Evolutionary conservation across 768 basidiomycete genomes (phyloP), one percentile per base, ranked within the genome.

Genomic region (Strobilomyces echinocephalus): DNA sequence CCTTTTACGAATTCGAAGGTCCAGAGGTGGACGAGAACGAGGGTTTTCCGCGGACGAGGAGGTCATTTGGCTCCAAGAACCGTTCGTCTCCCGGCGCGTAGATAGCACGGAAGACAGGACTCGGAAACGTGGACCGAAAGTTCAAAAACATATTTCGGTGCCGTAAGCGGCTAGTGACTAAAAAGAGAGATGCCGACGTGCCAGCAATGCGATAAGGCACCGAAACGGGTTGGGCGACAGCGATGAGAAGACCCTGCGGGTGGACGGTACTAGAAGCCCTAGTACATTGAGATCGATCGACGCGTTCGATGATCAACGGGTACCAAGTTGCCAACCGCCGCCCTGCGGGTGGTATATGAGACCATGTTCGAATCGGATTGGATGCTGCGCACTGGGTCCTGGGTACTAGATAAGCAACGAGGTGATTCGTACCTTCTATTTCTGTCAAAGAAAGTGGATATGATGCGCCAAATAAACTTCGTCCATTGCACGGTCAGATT

Each of bases 71-170:
- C 12, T 15, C 8, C 35, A 35, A 30, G 40, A 16, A 45, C 14
- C 10, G 8, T 14, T 51, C 18, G 31, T 38, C 31, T 41, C 9
- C 24, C 33, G 46, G 40, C n/a, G 54, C 18, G 38, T 48, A 42
- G 54, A 60, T 63, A 48, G 35, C 33, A 52, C 10, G 52, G 54
- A 55, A 61, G 55, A n/a, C 43, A 35, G 24, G n/a, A n/a, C n/a
- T n/a, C n/a, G n/a, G 38, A 21, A 65, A 54, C 50, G 56, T 64
- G 52, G 34, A 34, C 33, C 21, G 28, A 40, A 30, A 34, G 35
- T 26, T 33, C 31, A 43, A 30, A 16, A 35, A 33, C 35, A 43
- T 49, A 28, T 34, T 42, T 38, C 26, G 44, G 15, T 54, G 42
- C 60, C 54, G 50, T 65, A 63, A 65, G 33, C 18, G 10, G 9